Evolutionary conservation across 2,329 filamentous ascomycete species (phyloP), one percentile per base, ranked within the genome.

Genomic region (Chaetomium globosum): DNA sequence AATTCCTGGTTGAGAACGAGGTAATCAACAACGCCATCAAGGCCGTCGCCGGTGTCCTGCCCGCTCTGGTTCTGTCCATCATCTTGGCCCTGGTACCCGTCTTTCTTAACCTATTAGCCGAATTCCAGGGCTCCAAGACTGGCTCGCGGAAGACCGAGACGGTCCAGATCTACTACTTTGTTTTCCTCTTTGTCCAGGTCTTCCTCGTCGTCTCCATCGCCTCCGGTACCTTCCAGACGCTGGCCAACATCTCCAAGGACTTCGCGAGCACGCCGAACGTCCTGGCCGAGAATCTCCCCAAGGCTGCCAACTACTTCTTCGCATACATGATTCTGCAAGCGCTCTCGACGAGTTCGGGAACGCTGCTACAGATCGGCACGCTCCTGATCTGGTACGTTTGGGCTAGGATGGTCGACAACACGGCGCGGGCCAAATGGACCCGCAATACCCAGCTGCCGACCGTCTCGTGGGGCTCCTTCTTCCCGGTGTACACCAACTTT

Each of bases 301-400:
- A 87, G 71, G 89, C 93, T 0, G 90, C 92, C 71, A 97, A 97
- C 75, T 99, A 98, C 77, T 99, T 98, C 81, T 98, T 97, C 82
- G 94, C 92, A 0, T 99, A 99, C 83, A 93, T 99, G 88, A 89
- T 97, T 74, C 87, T 99, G 10, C 95, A 98, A 73, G 92, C 93
- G 0, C 83, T 98, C 72, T 93, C 92, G 68, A 93, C 92, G 68
- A 97, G 93, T 76, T 94, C 94, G 1, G 93, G 91, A 76, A 94
- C 92, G 0, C 81, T 98, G 4, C 81, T 97, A 13, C 95, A 98
- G 73, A 85, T 96, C 28, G 87, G 86, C n/a, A 86, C 88, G 3
- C 83, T 99, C 3, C 74, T 93, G 54, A 82, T 89, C 69, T 96
- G 93, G 88, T 96, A 93, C 72, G 73, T 98, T 26, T 76, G 96